Conservation (phyloP, 345 rosid species). For the Eucalyptus tenuipes region DNA sequence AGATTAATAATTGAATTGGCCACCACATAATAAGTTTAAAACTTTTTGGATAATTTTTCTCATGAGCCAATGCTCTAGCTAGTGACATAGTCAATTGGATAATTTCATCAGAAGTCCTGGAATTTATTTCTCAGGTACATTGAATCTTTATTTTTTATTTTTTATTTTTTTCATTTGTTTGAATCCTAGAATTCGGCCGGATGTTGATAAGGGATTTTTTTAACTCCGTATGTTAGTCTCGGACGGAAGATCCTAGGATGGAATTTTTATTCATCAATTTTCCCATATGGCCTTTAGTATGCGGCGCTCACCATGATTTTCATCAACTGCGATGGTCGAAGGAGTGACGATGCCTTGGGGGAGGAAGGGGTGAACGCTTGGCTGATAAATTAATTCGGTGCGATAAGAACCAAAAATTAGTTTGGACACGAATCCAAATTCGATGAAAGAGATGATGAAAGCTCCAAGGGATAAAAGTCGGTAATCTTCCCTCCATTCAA, state of each 20-base stretch:
- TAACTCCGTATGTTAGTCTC: neutral
- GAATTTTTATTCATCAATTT: neutral
- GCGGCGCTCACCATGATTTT: neutral
- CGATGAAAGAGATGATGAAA: neutral
- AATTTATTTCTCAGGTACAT: neutral
- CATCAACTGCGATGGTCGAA: neutral
- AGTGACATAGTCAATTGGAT: neutral
- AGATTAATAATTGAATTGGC: neutral
- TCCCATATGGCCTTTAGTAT: neutral
- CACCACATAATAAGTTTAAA: fast-evolving
- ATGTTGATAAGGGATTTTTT: neutral
- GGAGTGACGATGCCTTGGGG: neutral
- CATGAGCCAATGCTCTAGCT: neutral
- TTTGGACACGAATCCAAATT: neutral
- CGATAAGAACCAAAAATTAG: neutral
- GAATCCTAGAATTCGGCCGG: neutral
- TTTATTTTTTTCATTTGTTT: neutral
- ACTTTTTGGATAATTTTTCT: neutral
- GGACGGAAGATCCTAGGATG: neutral
- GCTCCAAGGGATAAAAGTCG: neutral
- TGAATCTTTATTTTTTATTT: neutral
- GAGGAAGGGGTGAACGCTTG: no score
- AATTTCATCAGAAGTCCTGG: neutral
- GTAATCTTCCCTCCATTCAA: neutral
- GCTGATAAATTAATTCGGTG: neutral